Conservation (phyloP, 805 yeast genomes). For the Isabelozyma gotoi region DNA sequence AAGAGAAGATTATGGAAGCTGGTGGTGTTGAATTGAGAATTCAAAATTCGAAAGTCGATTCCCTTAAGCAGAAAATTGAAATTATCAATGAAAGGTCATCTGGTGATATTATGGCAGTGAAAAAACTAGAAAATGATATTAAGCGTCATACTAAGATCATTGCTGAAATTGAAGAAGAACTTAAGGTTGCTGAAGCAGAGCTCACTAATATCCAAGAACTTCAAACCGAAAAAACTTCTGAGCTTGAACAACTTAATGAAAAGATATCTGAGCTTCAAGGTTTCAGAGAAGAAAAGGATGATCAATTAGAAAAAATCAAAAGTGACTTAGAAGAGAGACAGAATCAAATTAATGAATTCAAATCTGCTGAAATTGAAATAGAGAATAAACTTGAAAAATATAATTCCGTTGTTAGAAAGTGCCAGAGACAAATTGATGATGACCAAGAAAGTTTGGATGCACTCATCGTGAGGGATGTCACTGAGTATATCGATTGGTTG, state of each 20-base stretch:
- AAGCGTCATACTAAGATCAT: constrained; percentile 53
- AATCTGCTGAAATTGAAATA: constrained; percentile 66
- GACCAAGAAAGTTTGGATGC: constrained; percentile 40
- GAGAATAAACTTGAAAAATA: constrained; percentile 62
- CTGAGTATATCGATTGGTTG: constrained; percentile 52
- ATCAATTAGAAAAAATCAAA: constrained; percentile 35
- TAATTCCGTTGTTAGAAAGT: constrained; percentile 33
- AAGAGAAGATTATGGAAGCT: constrained; percentile 78
- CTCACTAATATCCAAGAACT: constrained; percentile 17
- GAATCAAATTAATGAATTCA: constrained; percentile 52
- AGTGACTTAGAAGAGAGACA: constrained; percentile 35
- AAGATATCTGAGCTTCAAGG: constrained; percentile 31
- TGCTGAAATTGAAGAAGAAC: constrained; percentile 47
- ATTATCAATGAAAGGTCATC: constrained; percentile 56
- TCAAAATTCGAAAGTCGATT: constrained; percentile 80
- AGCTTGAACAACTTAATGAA: constrained; percentile 30
- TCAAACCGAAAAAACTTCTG: constrained; percentile 22
- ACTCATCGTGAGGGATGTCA: constrained; percentile 54
- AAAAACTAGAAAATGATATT: constrained; percentile 64
- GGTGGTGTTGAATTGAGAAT: constrained; percentile 86
- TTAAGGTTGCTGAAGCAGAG: constrained; percentile 24
- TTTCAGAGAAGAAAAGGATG: constrained; percentile 38
- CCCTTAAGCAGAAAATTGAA: constrained; percentile 65
- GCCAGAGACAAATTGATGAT: constrained; percentile 39
- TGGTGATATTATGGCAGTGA: constrained; percentile 52